Percentiles rank a stretch among this genome's conserved stretches.
Conservation (phyloP, 1,284 basidiomycete genomes). For the Cutaneotrichosporon cyanovorans region DNA sequence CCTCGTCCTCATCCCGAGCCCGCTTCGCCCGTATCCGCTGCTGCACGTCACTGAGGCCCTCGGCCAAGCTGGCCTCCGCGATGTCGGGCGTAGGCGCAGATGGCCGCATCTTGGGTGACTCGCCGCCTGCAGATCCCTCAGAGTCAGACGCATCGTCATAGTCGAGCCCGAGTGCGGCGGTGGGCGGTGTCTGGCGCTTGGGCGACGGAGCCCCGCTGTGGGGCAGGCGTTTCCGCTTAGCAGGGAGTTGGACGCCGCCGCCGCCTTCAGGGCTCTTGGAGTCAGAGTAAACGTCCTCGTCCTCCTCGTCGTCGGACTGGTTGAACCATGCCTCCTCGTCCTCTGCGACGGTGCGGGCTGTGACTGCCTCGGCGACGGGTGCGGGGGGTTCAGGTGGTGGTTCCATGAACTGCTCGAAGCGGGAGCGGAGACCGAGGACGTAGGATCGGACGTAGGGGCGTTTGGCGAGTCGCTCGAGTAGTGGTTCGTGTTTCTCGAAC, state of each 20-base stretch:
- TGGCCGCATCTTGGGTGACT: conserved; percentile 14
- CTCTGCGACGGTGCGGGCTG: conserved; percentile 49
- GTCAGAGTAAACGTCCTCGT: conserved; percentile 8
- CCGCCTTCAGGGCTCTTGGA: conserved; percentile 1
- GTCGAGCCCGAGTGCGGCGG: conserved; percentile 32
- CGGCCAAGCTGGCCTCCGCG: conserved; percentile 20
- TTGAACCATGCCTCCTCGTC: conserved; percentile 85
- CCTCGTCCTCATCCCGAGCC: conserved; percentile 59
- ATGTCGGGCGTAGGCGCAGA: conserved; percentile 1
- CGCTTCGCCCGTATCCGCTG: conserved; percentile 60
- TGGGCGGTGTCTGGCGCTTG: conserved; percentile 10
- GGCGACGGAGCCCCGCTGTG: conserved; percentile 15
- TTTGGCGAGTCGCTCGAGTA: conserved; percentile 60
- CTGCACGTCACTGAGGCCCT: conserved; percentile 46
- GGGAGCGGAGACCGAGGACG: conserved; percentile 55
- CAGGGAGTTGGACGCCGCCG: conserved; percentile 5
- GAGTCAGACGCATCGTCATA: conserved; percentile 45
- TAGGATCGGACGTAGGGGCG: conserved; percentile 34
- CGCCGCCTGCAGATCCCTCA: conserved; percentile 30
- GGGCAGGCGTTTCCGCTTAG: conserved; percentile 26
- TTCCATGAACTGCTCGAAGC: conserved; percentile 88
- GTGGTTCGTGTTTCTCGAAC: conserved; percentile 66
- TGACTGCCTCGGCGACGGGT: conserved; percentile 54
- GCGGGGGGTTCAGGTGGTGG: conserved; percentile 54
- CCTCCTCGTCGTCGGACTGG: conserved; percentile 53